phyloP scores from a whole-genome alignment of 805 yeast genomes.

The Nakazawaea wyomingensis region DNA sequence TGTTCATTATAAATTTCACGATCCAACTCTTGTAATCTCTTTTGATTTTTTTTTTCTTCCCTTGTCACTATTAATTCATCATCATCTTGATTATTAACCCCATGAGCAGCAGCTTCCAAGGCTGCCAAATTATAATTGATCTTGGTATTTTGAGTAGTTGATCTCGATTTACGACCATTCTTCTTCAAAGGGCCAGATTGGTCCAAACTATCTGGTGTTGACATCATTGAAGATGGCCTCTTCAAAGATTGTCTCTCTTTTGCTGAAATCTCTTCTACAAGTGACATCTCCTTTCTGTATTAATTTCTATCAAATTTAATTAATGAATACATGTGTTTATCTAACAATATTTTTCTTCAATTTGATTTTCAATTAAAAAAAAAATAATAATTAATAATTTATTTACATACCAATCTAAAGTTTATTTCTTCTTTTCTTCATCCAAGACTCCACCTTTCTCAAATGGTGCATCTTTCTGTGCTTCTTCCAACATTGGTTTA shows the following conservation, averaged over 20 bases:
- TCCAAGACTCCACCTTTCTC: slow-evolving; percentile 54
- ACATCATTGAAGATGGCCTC: slow-evolving; percentile 1
- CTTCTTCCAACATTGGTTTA: slow-evolving; percentile 79
- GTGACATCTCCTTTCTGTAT: slow-evolving; percentile 6
- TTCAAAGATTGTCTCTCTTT: slow-evolving; percentile 1
- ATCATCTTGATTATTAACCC: slow-evolving; percentile 17
- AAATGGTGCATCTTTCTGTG: slow-evolving; percentile 86
- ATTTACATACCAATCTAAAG: neutral
- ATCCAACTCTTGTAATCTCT: slow-evolving; percentile 36
- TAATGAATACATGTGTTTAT: no score
- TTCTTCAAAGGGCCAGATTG: neutral
- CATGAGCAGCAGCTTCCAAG: slow-evolving; percentile 16
- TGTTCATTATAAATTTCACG: slow-evolving; percentile 39
- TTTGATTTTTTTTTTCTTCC: slow-evolving; percentile 31
- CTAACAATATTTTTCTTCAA: no score
- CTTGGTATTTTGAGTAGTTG: neutral
- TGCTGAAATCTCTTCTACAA: slow-evolving; percentile 12
- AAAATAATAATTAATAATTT: neutral
- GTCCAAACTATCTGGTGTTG: neutral
- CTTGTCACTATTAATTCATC: slow-evolving; percentile 14
- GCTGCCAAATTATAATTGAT: slow-evolving; percentile 29
- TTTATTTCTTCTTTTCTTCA: slow-evolving; percentile 5
- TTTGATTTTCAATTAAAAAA: no score
- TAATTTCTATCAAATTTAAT: no score
- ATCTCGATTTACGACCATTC: slow-evolving; percentile 8